phyloP scores from a whole-genome alignment of 148 eudicot genomes.

The Beta vulgaris region DNA sequence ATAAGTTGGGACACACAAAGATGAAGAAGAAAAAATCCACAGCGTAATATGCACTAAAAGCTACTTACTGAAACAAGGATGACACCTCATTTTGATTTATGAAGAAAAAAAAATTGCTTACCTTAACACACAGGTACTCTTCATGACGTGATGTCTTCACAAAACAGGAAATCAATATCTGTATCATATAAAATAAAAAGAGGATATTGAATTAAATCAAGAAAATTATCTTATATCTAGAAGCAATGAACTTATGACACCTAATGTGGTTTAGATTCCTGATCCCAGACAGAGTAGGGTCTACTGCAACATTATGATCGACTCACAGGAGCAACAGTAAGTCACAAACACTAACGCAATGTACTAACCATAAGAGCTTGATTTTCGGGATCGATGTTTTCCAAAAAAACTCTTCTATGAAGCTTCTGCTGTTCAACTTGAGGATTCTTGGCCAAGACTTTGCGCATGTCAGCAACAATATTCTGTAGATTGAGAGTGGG shows the following conservation, averaged over 20 bases:
- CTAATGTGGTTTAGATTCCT: background rate
- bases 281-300: background rate
- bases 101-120: conserved; percentile 25
- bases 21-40: background rate
- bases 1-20: background rate
- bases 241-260: background rate
- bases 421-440: conserved; percentile 90
- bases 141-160: conserved; percentile 89
- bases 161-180: conserved; percentile 86
- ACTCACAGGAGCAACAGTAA: background rate
- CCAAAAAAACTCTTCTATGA: conserved; percentile 93
- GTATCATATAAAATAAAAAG: conserved; percentile 23
- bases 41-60: background rate
- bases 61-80: background rate
- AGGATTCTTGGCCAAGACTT: conserved; percentile 91
- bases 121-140: conserved; percentile 87
- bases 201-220: background rate
- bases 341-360: background rate
- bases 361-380: conserved; percentile 78
- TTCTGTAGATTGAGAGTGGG: conserved; percentile 39
- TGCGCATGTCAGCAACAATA: conserved; percentile 98
- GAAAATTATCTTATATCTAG: background rate
- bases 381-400: conserved; percentile 75
- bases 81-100: background rate
- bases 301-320: background rate